Conservation (phyloP, 495 filamentous ascomycete species). For the Aspergillus indologenus region DNA sequence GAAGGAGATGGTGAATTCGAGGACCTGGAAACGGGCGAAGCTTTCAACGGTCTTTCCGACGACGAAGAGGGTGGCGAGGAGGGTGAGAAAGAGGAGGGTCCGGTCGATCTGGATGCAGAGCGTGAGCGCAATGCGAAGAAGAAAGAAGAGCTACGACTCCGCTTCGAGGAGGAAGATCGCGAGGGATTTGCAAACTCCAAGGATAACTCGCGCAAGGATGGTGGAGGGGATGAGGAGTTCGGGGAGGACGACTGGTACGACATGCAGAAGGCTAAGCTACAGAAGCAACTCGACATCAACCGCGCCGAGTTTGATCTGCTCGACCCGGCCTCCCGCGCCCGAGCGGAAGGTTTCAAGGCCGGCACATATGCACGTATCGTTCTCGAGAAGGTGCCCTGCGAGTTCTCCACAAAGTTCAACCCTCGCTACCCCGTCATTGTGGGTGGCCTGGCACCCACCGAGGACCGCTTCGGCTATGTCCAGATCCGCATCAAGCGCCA, state of each 20-base stretch:
- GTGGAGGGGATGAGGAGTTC: slow-evolving; percentile 65
- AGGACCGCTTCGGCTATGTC: slow-evolving; percentile 92
- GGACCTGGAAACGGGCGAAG: slow-evolving; percentile 79
- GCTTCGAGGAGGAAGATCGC: slow-evolving; percentile 95
- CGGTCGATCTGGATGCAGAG: slow-evolving; percentile 68
- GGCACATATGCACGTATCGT: slow-evolving; percentile 91
- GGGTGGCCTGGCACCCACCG: slow-evolving; percentile 84
- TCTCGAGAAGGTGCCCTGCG: slow-evolving; percentile 80
- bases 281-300: slow-evolving; percentile 95
- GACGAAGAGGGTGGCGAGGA: slow-evolving; percentile 42
- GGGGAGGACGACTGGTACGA: slow-evolving; percentile 99
- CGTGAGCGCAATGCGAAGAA: slow-evolving; percentile 84
- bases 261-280: slow-evolving; percentile 86
- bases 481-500: slow-evolving; percentile 96
- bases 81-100: slow-evolving; percentile 31
- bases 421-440: slow-evolving; percentile 82
- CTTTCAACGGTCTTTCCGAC: slow-evolving; percentile 42
- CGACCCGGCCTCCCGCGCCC: slow-evolving; percentile 72
- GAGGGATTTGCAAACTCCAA: slow-evolving; percentile 90
- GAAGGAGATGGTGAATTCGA: slow-evolving; percentile 90
- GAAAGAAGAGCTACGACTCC: slow-evolving; percentile 90
- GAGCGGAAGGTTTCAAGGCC: slow-evolving; percentile 87
- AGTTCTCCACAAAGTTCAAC: slow-evolving; percentile 87
- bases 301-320: slow-evolving; percentile 83
- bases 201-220: slow-evolving; percentile 62